phyloP scores from a whole-genome alignment of 306 rosid genomes.

The Chamaecrista fasciculata region DNA sequence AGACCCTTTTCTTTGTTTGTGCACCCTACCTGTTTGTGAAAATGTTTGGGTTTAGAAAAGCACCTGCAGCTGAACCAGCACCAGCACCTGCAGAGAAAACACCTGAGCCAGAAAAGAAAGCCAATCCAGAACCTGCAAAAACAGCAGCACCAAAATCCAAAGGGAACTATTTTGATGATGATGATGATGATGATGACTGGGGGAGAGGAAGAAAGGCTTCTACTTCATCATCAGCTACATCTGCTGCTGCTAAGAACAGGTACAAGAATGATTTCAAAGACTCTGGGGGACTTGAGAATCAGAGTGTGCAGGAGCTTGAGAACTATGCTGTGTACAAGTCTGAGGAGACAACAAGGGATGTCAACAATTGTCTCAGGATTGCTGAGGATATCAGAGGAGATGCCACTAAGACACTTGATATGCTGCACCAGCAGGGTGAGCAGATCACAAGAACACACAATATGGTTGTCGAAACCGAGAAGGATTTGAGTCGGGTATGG shows the following conservation, averaged over 20 bases:
- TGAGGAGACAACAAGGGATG: conserved; percentile 74
- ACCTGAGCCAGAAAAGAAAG: conserved; percentile 47
- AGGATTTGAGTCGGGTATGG: conserved; percentile 74
- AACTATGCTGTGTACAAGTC: conserved; percentile 68
- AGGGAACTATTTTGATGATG: conserved; percentile 45
- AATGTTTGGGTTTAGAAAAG: conserved; percentile 69
- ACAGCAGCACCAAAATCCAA: conserved; percentile 43
- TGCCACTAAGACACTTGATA: conserved; percentile 82
- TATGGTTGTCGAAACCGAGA: conserved; percentile 76
- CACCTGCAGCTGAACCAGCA: conserved; percentile 41
- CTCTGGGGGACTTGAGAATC: conserved; percentile 72
- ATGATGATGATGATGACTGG: not conserved
- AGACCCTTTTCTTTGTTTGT: not conserved
- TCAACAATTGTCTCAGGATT: conserved; percentile 70
- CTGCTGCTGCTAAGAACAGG: conserved; percentile 34
- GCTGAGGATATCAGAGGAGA: conserved; percentile 80
- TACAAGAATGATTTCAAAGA: conserved; percentile 49
- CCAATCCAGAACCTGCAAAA: conserved; percentile 64
- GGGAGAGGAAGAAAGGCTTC: conserved; percentile 45
- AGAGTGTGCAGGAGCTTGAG: conserved; percentile 76
- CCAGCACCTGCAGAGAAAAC: conserved; percentile 37
- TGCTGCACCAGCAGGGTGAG: conserved; percentile 90
- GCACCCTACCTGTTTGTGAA: conserved; percentile 2
- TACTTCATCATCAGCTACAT: conserved; percentile 32
- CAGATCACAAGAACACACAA: conserved; percentile 85